Conservation (phyloP, 2,329 filamentous ascomycete genomes). For the Verticillium tricorpus region DNA sequence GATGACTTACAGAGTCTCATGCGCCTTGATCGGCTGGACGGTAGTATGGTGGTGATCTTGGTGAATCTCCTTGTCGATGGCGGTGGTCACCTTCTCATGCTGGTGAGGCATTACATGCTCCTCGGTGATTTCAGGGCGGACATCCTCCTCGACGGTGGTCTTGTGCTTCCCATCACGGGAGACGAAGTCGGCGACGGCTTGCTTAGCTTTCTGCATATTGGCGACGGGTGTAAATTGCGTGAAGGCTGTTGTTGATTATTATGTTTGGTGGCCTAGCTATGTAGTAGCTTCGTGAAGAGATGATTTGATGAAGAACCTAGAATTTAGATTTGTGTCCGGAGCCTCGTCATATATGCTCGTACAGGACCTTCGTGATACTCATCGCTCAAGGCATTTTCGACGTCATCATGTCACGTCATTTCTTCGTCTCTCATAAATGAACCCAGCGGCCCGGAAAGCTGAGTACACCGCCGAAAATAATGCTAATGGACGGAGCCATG, state of each 20-base stretch:
- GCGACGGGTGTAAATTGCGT: neutral
- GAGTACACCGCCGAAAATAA: neutral
- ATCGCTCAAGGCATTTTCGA: neutral
- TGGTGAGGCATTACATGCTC: conserved; percentile 56
- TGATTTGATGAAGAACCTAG: neutral
- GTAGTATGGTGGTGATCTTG: conserved; percentile 70
- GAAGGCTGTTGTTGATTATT: neutral
- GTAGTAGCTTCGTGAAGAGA: neutral
- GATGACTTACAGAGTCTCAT: conserved; percentile 37
- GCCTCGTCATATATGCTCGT: neutral
- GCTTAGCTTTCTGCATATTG: conserved; percentile 62
- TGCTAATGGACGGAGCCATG: neutral
- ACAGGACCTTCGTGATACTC: neutral
- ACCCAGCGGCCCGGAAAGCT: neutral
- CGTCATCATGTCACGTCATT: neutral
- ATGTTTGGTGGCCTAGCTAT: neutral
- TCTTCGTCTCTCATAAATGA: neutral
- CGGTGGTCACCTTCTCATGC: conserved; percentile 58
- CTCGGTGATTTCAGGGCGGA: conserved; percentile 55
- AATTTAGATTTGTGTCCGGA: neutral
- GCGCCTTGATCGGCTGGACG: conserved; percentile 53
- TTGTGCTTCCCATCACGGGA: conserved; percentile 59
- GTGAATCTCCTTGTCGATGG: conserved; percentile 64
- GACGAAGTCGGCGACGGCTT: conserved; percentile 57
- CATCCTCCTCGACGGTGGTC: conserved; percentile 65